phyloP scores from a whole-genome alignment of 768 basidiomycete genomes.

The Suillus decipiens region DNA sequence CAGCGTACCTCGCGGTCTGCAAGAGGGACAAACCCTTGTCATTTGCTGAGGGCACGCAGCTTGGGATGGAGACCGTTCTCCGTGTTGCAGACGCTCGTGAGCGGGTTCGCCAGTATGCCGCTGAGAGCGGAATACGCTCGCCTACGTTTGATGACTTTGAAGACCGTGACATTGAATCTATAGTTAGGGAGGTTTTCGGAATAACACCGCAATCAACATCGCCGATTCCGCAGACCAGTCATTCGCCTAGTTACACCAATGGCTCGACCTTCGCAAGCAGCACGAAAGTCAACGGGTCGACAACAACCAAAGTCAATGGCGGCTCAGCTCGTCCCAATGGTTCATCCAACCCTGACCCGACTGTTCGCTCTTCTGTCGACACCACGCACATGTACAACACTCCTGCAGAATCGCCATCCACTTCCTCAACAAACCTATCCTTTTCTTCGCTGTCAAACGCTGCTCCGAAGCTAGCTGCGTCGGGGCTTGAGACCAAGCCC shows the following conservation, averaged over 20 bases:
- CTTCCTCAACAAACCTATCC: not conserved
- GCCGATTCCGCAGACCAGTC: slow-evolving; percentile 15
- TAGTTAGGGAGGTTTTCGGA: slow-evolving; percentile 31
- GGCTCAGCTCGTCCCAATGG: slow-evolving; percentile 29
- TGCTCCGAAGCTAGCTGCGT: not conserved
- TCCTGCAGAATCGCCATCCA: slow-evolving; percentile 17
- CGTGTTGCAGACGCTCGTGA: slow-evolving; percentile 43
- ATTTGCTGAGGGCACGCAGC: slow-evolving; percentile 41
- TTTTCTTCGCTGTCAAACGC: not conserved
- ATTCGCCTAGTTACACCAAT: slow-evolving; percentile 15
- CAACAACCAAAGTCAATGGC: slow-evolving; percentile 22
- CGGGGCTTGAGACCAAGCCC: not conserved
- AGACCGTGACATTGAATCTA: slow-evolving; percentile 26
- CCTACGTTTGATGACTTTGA: slow-evolving; percentile 37
- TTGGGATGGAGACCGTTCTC: slow-evolving; percentile 41
- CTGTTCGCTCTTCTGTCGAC: slow-evolving; percentile 24
- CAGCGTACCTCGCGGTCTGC: slow-evolving; percentile 37
- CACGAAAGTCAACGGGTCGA: not conserved
- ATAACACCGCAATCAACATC: slow-evolving; percentile 31
- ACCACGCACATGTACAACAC: slow-evolving; percentile 21
- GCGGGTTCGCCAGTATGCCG: slow-evolving; percentile 35
- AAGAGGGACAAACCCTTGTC: slow-evolving; percentile 37
- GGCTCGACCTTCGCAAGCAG: slow-evolving; percentile 8
- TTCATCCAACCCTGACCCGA: slow-evolving; percentile 32
- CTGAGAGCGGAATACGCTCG: slow-evolving; percentile 32